phyloP scores from a whole-genome alignment of 768 basidiomycete species.

The Russula lepida region DNA sequence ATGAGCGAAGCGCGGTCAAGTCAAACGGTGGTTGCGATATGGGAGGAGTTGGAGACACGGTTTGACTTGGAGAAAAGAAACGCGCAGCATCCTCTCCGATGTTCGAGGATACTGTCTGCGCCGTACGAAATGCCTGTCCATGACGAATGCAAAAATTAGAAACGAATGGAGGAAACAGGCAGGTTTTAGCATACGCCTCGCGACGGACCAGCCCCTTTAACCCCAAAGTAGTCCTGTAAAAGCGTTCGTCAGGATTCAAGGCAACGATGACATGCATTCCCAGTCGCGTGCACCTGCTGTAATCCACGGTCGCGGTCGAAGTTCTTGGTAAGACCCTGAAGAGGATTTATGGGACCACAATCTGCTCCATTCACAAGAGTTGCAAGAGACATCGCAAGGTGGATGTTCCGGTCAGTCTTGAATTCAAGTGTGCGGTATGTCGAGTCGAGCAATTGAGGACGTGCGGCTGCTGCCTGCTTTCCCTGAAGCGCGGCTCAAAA shows the following conservation, averaged over 20 bases:
- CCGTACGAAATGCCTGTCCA: constrained; percentile 11
- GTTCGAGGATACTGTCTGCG: constrained; percentile 28
- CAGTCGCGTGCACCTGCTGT: constrained; percentile 52
- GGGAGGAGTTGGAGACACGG: constrained; percentile 30
- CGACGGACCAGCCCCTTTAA: constrained; percentile 52
- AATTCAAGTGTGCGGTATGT: neutral
- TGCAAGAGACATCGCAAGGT: constrained; percentile 58
- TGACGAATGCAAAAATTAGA: neutral
- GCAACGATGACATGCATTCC: neutral
- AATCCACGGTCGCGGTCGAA: constrained; percentile 72
- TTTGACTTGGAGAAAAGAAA: constrained; percentile 45
- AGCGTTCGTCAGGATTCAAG: neutral
- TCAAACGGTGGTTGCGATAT: constrained; percentile 44
- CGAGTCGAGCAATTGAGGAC: neutral
- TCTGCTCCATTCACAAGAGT: constrained; percentile 71
- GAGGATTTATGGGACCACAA: constrained; percentile 79
- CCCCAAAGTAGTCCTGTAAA: constrained; percentile 60
- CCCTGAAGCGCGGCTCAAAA: neutral
- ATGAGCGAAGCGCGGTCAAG: constrained; percentile 43
- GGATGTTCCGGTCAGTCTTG: neutral
- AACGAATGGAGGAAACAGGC: neutral
- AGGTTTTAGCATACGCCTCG: constrained; percentile 40
- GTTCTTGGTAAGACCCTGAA: constrained; percentile 70
- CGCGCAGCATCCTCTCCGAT: constrained; percentile 58
- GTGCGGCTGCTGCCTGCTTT: neutral